phyloP scores from a whole-genome alignment of 768 basidiomycete species.

The Lactarius quietus region DNA sequence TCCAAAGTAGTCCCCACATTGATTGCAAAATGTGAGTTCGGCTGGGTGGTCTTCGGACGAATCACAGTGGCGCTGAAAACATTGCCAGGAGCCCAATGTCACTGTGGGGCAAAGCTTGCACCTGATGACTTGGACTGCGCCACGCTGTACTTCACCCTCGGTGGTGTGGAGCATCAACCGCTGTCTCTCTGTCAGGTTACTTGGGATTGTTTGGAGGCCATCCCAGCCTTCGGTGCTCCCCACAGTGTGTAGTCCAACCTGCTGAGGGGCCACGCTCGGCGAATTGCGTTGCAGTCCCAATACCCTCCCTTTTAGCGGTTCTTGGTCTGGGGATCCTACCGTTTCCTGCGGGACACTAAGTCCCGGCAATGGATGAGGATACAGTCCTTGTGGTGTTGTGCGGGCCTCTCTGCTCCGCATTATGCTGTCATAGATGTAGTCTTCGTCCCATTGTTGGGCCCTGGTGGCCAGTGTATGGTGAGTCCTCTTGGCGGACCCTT shows the following conservation, averaged over 20 bases:
- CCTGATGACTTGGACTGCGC: background rate
- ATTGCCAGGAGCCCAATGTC: background rate
- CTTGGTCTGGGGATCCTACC: background rate
- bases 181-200: background rate
- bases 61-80: background rate
- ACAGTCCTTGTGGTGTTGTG: background rate
- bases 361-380: background rate
- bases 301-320: background rate
- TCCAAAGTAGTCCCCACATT: background rate
- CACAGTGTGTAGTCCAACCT: no score
- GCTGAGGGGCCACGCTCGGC: no score
- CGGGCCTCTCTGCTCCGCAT: slow-evolving; percentile 8
- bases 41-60: background rate
- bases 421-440: background rate
- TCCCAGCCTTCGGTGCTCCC: background rate
- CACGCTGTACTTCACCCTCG: background rate
- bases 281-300: background rate
- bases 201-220: background rate
- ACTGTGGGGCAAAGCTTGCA: background rate
- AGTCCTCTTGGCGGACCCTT: background rate
- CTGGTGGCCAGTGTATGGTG: background rate
- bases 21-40: background rate
- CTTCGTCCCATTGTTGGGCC: background rate
- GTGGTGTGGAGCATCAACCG: background rate
- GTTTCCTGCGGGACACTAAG: background rate